These are phyloP conservation scores for Galerina marginata DNA, from an alignment of 768 basidiomycete genomes.

Conservation along the genomic window DNA sequence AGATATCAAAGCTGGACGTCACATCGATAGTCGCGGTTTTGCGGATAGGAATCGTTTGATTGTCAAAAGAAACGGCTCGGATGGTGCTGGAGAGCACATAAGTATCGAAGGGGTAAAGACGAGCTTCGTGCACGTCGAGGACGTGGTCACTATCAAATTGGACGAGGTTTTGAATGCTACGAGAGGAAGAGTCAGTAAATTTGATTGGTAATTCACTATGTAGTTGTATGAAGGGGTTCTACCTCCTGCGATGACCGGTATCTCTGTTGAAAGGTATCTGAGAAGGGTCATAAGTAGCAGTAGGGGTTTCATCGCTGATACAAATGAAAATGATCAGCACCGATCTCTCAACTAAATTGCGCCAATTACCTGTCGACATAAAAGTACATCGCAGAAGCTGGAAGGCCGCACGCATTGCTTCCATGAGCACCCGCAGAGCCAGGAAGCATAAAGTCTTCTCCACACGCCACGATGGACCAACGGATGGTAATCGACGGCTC, in stretches of 20 bases:
- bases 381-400: conserved; percentile 44
- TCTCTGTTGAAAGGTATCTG: conserved; percentile 47
- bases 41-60: conserved; percentile 47
- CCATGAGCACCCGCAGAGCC: conserved; percentile 54
- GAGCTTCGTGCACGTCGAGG: conserved; percentile 58
- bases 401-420: conserved; percentile 51
- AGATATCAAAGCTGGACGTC: conserved; percentile 53
- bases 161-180: conserved; percentile 57
- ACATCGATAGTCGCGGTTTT: conserved; percentile 47
- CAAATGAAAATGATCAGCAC: neutral
- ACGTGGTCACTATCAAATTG: conserved; percentile 64
- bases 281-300: conserved; percentile 49
- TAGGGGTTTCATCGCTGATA: conserved; percentile 40
- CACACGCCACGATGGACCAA: conserved; percentile 62
- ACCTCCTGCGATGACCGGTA: conserved; percentile 51
- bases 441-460: conserved; percentile 46
- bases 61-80: conserved; percentile 40
- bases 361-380: conserved; percentile 54
- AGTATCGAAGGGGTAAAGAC: conserved; percentile 62
- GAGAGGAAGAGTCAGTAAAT: neutral
- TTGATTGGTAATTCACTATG: neutral
- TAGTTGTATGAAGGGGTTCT: conserved; percentile 3
- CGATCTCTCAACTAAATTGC: neutral
- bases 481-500: conserved; percentile 61
- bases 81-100: conserved; percentile 56